These are phyloP conservation scores for Gaultheria prostrata DNA, from an alignment of 148 eudicot genomes.

Conservation along the genomic window DNA sequence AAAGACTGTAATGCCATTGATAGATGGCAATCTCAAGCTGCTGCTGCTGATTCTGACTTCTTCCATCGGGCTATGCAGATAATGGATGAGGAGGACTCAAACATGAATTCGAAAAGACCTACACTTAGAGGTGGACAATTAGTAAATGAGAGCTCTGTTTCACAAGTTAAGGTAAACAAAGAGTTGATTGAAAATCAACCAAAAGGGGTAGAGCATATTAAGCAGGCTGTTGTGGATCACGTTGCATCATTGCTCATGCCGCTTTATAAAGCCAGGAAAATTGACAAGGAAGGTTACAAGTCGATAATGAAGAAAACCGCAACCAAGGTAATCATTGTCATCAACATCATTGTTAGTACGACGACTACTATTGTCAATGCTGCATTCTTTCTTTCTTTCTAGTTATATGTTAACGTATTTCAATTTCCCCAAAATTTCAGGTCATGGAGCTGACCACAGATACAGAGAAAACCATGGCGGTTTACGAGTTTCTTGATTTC, in stretches of 20 bases:
- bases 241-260: conserved; percentile 96
- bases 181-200: conserved; percentile 57
- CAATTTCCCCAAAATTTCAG: conserved; percentile 35
- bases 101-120: conserved; percentile 42
- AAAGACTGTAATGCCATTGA: conserved; percentile 93
- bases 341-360: background rate
- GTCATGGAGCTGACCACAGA: conserved; percentile 97
- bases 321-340: conserved; percentile 78
- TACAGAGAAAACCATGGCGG: conserved; percentile 90
- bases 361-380: background rate
- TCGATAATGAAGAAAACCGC: conserved; percentile 97
- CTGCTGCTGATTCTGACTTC: conserved; percentile 85
- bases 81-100: conserved; percentile 86
- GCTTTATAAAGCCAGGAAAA: conserved; percentile 83
- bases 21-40: conserved; percentile 98
- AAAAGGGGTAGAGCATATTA: conserved; percentile 69
- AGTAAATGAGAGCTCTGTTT: conserved; percentile 70
- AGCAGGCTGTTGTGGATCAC: conserved; percentile 87
- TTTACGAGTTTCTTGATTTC: conserved; percentile 81
- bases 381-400: conserved; percentile 2
- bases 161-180: conserved; percentile 82
- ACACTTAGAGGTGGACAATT: conserved; percentile 34
- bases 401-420: background rate
- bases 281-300: conserved; percentile 91
- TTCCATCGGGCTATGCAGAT: conserved; percentile 41